Evolutionary conservation across 202 grass and related monocot species (phyloP).

Genomic region (Musa balbisiana): DNA sequence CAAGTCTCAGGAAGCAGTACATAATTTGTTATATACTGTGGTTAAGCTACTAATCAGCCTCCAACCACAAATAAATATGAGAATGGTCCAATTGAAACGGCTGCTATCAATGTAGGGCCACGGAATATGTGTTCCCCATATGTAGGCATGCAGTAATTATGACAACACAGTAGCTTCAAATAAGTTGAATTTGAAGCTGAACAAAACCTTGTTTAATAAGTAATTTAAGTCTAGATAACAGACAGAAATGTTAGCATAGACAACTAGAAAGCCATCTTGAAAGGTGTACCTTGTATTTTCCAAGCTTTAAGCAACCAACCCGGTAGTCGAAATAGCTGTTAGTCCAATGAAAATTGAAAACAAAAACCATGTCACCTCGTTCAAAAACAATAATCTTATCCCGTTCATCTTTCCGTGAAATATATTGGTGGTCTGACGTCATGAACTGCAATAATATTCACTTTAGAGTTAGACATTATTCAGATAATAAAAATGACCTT

Average conservation of each 20-base stretch:
- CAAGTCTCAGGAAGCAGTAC: neutral
- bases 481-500: too few relatives aligned
- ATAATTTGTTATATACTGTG: neutral
- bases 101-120: neutral
- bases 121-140: too few relatives aligned
- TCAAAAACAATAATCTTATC: constrained; percentile 90
- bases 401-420: constrained; percentile 86
- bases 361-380: constrained; percentile 79
- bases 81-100: neutral
- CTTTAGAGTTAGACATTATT: neutral
- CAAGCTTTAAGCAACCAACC: constrained; percentile 74
- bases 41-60: neutral
- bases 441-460: constrained; percentile 68
- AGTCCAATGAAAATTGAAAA: constrained; percentile 97
- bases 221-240: neutral
- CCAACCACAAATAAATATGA: neutral
- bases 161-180: neutral
- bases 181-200: neutral
- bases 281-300: constrained; percentile 75
- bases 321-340: constrained; percentile 88
- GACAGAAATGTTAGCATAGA: neutral
- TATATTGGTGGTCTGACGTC: constrained; percentile 87
- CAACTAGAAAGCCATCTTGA: neutral
- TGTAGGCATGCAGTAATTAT: neutral
- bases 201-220: neutral